Conservation (phyloP, 2,329 filamentous ascomycete species). For the Furcasterigmium sp. region DNA sequence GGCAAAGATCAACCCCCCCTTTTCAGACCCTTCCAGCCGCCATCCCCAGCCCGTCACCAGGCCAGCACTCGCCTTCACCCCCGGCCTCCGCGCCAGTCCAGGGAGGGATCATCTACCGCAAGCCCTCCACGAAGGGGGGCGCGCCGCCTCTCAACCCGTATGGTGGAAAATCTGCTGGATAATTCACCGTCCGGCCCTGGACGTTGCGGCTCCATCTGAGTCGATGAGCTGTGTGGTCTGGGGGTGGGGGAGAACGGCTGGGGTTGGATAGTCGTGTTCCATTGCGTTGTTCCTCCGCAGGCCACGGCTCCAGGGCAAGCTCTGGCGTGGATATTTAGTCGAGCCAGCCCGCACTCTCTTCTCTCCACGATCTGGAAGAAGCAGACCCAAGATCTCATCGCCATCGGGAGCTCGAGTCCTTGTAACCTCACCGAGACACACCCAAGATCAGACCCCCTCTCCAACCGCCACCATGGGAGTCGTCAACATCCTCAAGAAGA, state of each 20-base stretch:
- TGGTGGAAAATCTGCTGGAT: conserved; percentile 13
- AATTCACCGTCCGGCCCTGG: conserved; percentile 13
- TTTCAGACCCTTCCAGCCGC: neutral
- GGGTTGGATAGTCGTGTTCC: neutral
- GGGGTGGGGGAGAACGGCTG: conserved; percentile 1
- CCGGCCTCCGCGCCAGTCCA: too few relatives aligned
- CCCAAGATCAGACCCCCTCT: neutral
- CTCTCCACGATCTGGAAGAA: neutral
- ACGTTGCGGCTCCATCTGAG: conserved; percentile 11
- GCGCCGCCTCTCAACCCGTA: conserved; percentile 4
- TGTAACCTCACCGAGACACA: neutral
- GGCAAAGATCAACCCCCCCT: neutral
- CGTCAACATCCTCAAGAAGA: conserved; percentile 27
- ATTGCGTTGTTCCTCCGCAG: neutral
- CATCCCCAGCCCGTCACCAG: neutral
- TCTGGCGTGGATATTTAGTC: neutral
- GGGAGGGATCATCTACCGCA: neutral
- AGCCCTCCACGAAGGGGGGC: neutral
- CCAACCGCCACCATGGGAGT: conserved; percentile 7
- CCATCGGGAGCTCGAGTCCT: neutral
- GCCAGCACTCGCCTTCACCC: too few relatives aligned
- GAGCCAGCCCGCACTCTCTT: neutral
- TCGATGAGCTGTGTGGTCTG: neutral
- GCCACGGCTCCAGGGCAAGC: too few relatives aligned
- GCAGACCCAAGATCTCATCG: neutral